phyloP scores from a whole-genome alignment of 768 basidiomycete species.

The Tricholomella constricta region DNA sequence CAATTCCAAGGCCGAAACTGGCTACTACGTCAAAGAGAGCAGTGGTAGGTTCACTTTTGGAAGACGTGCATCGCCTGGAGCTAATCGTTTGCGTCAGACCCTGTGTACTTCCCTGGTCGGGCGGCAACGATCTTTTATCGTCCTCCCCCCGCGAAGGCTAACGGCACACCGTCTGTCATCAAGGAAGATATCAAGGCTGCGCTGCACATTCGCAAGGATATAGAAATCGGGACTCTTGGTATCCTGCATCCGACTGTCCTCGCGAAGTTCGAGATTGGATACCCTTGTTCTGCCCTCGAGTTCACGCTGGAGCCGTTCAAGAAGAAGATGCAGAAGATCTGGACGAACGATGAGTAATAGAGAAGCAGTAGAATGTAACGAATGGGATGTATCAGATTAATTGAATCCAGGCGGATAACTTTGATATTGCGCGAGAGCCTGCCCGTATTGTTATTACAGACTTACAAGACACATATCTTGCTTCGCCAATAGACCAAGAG shows the following conservation, averaged over 20 bases:
- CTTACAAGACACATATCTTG: not conserved
- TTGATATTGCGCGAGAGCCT: not conserved
- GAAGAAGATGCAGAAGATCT: conserved; percentile 61
- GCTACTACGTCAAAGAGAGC: conserved; percentile 91
- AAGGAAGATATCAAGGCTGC: conserved; percentile 49
- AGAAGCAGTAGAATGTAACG: not conserved
- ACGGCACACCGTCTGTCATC: conserved; percentile 32
- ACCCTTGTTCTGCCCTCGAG: conserved; percentile 94
- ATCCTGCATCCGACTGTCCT: conserved; percentile 92
- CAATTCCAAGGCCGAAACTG: conserved; percentile 59
- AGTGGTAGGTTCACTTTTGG: conserved; percentile 57
- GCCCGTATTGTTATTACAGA: not conserved
- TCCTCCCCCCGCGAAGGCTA: conserved; percentile 40
- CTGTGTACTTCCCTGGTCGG: conserved; percentile 93
- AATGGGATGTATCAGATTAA: conserved; percentile 23
- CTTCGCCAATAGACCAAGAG: not conserved
- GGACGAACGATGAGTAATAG: conserved; percentile 53
- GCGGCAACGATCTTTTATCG: conserved; percentile 93
- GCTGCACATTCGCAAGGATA: conserved; percentile 51
- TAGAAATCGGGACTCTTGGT: conserved; percentile 85
- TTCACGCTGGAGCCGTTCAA: conserved; percentile 95
- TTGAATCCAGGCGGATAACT: not conserved
- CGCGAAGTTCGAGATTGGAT: conserved; percentile 90
- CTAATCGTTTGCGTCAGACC: conserved; percentile 53
- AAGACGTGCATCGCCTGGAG: not conserved